Conservation (phyloP, 140 eudicot species). For the Senecio squalidus region DNA sequence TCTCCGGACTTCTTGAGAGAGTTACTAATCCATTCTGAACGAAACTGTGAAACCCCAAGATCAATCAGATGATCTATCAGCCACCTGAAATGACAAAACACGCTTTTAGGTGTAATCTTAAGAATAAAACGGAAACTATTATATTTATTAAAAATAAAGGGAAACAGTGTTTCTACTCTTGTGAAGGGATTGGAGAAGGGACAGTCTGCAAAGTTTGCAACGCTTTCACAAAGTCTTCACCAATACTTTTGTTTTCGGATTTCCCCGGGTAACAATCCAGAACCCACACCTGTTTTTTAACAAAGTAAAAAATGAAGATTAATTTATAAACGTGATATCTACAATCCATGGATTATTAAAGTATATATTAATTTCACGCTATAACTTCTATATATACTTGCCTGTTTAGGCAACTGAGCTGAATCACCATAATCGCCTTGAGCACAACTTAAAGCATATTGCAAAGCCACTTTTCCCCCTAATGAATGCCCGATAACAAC, state of each 20-base stretch:
- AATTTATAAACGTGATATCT: not conserved
- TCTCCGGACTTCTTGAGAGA: conserved; percentile 60
- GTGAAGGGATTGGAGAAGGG: conserved; percentile 57
- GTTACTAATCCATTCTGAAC: conserved; percentile 63
- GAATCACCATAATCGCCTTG: conserved; percentile 55
- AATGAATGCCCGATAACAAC: conserved; percentile 74
- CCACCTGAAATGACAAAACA: conserved; percentile 45
- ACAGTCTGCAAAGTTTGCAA: conserved; percentile 56
- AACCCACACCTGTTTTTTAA: conserved; percentile 77
- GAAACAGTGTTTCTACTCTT: conserved; percentile 41
- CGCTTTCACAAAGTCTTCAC: conserved; percentile 62
- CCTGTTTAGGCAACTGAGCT: conserved; percentile 61
- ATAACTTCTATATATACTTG: conserved; percentile 3
- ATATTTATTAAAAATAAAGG: not conserved
- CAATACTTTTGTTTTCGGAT: conserved; percentile 27
- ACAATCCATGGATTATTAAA: not conserved
- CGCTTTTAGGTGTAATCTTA: not conserved
- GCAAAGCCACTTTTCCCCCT: conserved; percentile 84
- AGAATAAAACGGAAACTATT: not conserved
- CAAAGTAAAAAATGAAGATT: not conserved
- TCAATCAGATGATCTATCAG: conserved; percentile 61
- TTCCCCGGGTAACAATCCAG: conserved; percentile 65
- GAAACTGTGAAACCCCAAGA: conserved; percentile 62
- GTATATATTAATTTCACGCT: too few species aligned
- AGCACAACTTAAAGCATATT: conserved; percentile 66